Percentiles rank a stretch among this genome's conserved stretches.
Conservation (phyloP, 495 filamentous ascomycete genomes). For the Tuber indicum region DNA sequence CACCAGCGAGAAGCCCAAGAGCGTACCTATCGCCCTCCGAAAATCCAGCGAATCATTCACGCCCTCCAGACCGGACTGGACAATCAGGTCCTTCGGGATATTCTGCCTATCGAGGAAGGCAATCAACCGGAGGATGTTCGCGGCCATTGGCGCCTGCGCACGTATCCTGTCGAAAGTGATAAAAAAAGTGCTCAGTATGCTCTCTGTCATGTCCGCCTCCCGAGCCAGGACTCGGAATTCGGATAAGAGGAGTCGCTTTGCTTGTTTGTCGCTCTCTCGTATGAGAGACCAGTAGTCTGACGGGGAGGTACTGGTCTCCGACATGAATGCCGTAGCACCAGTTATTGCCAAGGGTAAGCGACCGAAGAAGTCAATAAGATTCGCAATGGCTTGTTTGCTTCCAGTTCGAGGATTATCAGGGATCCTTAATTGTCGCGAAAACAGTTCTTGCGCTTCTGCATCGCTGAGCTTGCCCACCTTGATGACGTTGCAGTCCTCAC, state of each 20-base stretch:
- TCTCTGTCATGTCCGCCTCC: conserved; percentile 10
- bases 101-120: conserved; percentile 21
- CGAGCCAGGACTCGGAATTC: conserved; percentile 8
- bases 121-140: conserved; percentile 22
- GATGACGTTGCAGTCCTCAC: background rate
- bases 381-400: background rate
- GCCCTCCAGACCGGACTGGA: background rate
- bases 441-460: conserved; percentile 4
- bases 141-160: conserved; percentile 8
- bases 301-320: conserved; percentile 2
- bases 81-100: conserved; percentile 14
- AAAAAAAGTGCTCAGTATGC: conserved; percentile 16
- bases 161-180: conserved; percentile 20
- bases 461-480: conserved; percentile 11
- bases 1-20: conserved; percentile 4
- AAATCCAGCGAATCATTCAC: background rate
- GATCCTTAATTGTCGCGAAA: conserved; percentile 1
- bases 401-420: background rate
- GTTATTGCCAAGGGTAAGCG: conserved; percentile 17
- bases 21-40: conserved; percentile 2
- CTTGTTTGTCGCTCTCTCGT: conserved; percentile 2
- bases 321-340: conserved; percentile 20
- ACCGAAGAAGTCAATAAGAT: conserved; percentile 7
- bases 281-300: conserved; percentile 15
- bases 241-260: background rate